A percentile compares a stretch with the other conserved stretches of the same genome.
These are phyloP conservation scores for Asterochloris erici DNA, from an alignment of 139 green algal species.

Conservation along the genomic window DNA sequence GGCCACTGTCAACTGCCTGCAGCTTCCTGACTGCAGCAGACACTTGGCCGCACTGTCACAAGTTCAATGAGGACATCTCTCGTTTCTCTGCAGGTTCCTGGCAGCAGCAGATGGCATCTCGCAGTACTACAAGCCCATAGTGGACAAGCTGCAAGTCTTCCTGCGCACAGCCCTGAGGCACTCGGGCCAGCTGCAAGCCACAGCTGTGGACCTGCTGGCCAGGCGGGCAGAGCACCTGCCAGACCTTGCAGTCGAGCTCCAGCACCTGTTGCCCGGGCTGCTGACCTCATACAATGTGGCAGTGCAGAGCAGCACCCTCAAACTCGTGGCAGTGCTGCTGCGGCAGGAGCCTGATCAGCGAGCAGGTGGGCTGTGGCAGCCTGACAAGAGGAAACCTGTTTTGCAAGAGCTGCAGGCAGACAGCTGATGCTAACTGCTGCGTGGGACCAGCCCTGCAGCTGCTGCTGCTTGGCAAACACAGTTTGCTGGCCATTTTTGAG, in stretches of 20 bases:
- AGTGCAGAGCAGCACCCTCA: slow-evolving; percentile 9
- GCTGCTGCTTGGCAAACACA: too few species aligned
- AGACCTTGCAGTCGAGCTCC: slow-evolving; percentile 3
- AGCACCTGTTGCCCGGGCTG: background rate
- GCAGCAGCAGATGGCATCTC: slow-evolving; percentile 7
- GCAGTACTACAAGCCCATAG: background rate
- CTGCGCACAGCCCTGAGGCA: background rate
- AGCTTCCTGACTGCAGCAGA: too few species aligned
- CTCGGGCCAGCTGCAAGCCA: background rate
- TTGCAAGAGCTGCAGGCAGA: too few species aligned
- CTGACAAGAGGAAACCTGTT: too few species aligned
- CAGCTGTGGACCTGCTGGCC: slow-evolving; percentile 10
- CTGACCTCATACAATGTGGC: slow-evolving; percentile 6
- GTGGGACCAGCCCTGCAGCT: too few species aligned
- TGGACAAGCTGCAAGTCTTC: background rate
- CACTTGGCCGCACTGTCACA: background rate
- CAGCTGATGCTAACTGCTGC: too few species aligned
- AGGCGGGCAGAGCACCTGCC: background rate
- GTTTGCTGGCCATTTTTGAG: too few species aligned
- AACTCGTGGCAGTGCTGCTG: slow-evolving; percentile 12
- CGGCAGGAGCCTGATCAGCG: background rate
- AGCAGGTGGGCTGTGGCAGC: background rate
- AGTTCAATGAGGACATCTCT: background rate
- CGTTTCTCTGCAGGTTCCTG: slow-evolving; percentile 13
- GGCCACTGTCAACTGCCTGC: too few species aligned